Percentiles rank a stretch among this genome's conserved stretches.
Evolutionary conservation across 768 basidiomycete genomes (phyloP).

Genomic region (Coprinopsis cinerea): DNA sequence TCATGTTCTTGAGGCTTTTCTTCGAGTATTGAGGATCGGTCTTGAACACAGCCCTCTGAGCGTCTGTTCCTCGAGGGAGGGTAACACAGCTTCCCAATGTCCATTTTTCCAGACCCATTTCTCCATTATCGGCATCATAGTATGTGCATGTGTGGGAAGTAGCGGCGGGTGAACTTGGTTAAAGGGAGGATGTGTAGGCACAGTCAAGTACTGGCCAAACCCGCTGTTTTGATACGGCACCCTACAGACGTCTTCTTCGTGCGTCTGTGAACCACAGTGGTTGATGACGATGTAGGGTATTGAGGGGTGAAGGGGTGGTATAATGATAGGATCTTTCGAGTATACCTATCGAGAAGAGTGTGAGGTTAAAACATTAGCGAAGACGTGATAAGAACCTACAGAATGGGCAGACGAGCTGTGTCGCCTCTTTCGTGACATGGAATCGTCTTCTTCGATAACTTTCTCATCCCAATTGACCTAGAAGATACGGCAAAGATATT

Average conservation of each 20-base stretch:
- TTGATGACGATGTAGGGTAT: conserved; percentile 50
- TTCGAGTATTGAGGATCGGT: conserved; percentile 5
- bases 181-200: conserved; percentile 47
- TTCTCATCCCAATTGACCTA: no score
- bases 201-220: conserved; percentile 44
- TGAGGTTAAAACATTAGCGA: no score
- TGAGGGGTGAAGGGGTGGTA: conserved; percentile 27
- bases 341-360: neutral
- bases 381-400: no score
- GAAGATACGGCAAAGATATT: no score
- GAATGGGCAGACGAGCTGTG: no score
- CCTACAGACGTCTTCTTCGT: conserved; percentile 36
- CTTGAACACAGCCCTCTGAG: conserved; percentile 38
- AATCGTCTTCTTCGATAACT: no score
- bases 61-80: conserved; percentile 41
- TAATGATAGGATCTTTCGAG: conserved; percentile 20
- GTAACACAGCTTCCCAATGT: conserved; percentile 48
- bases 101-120: conserved; percentile 47
- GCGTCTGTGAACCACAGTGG: conserved; percentile 34
- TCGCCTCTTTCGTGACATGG: no score
- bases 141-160: conserved; percentile 12
- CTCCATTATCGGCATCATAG: conserved; percentile 23
- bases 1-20: conserved; percentile 2
- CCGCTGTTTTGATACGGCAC: conserved; percentile 51
- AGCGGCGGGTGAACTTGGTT: conserved; percentile 38